Evolutionary conservation across 495 filamentous ascomycete species (phyloP), one percentile per base, ranked within the genome.

Genomic region (Penicillium fimorum): DNA sequence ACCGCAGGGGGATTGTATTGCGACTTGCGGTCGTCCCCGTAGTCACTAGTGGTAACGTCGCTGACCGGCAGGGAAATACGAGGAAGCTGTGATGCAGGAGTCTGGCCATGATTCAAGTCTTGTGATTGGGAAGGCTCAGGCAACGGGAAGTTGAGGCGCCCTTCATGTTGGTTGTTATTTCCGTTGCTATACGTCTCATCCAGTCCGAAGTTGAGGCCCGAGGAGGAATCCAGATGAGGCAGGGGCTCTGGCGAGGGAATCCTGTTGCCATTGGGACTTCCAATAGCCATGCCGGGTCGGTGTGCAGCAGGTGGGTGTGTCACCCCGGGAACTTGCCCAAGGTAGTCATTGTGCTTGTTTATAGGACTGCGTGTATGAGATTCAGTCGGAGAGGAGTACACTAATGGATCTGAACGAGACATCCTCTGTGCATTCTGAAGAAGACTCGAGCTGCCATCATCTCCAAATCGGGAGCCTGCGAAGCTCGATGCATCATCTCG

Each of bases 401-500:
- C 53, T 5, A 81, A 82, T 13, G 85, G 85, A 43, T 79, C 76
- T 18, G 87, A 87, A 37, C 77, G 79, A 17, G 87, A 83, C 81
- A 88, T 87, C 15, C 77, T 67, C 53, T 84, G 81, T 24, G 87
- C 86, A 65, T 87, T 85, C 30, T 70, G 69, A 25, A 89, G 63
- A 22, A 90, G 72, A 49, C 77, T 79, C n/a, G 82, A 76, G 48
- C 83, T 81, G 70, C 84, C 81, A 49, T 83, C 78, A 53, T 86
- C 64, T 20, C 70, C 70, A 20, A 71, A 72, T 18, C 72, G 74
- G 12, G 80, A 81, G 25, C 79, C 82, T 30, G 81, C 82, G 59
- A 87, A 83, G 59, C 84, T 82, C 0, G 89, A 90, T 0, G 81
- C 80, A 62, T 83, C 82, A 50, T 90, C 83, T 5, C 70, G 61